These are phyloP conservation scores for Aspergillus sp. DNA, from an alignment of 2,329 filamentous ascomycete genomes.

Conservation along the genomic window DNA sequence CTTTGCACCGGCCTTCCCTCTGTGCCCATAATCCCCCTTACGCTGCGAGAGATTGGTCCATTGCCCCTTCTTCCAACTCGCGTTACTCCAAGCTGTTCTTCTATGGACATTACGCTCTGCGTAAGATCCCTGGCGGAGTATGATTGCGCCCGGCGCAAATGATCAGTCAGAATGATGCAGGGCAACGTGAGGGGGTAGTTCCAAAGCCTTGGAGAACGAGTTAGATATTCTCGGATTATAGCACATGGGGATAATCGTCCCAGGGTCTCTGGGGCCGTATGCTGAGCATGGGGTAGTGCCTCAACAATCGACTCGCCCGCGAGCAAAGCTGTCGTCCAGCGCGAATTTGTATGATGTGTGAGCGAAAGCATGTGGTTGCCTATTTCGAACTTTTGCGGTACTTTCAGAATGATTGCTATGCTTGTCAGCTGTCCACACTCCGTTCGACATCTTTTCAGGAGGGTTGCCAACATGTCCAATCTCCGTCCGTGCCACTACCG, in stretches of 20 bases:
- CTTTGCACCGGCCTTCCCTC: not conserved
- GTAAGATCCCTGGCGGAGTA: not conserved
- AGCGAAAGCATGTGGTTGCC: conserved; percentile 8
- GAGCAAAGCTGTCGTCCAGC: conserved; percentile 1
- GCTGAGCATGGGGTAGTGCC: not conserved
- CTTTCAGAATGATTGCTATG: conserved; percentile 6
- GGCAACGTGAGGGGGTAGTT: not conserved
- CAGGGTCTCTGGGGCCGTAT: not conserved
- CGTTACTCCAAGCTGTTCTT: conserved; percentile 2
- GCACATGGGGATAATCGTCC: not conserved
- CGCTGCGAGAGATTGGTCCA: not conserved
- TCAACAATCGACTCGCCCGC: conserved; percentile 1
- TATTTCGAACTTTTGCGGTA: conserved; percentile 8
- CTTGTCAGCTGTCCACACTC: not conserved
- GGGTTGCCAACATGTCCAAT: too few relatives aligned
- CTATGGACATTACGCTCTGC: not conserved
- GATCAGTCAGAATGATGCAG: not conserved
- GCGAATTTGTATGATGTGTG: not conserved
- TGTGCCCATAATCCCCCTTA: not conserved
- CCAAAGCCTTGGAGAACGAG: not conserved
- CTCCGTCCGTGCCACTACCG: not conserved
- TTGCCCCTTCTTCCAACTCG: not conserved
- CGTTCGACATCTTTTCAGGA: too few relatives aligned
- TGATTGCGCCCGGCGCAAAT: not conserved
- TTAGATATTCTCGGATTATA: not conserved